Evolutionary conservation across 306 rosid genomes (phyloP).

Genomic region (Gastrolobium villosum): DNA sequence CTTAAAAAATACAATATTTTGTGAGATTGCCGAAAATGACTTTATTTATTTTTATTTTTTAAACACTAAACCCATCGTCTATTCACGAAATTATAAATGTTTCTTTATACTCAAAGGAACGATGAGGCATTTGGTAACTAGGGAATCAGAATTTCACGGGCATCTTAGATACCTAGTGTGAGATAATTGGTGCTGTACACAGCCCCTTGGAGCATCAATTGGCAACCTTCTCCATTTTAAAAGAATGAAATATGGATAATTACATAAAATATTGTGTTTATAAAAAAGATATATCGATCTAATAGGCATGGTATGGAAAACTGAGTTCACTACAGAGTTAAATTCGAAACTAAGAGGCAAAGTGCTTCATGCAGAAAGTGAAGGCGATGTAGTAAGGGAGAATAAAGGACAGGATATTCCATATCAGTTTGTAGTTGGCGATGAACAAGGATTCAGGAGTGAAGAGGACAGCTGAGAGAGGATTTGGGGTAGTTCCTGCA

Average conservation of each 20-base stretch:
- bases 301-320: background rate
- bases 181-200: background rate
- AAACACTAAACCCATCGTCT: background rate
- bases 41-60: too few species aligned
- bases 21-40: too few species aligned
- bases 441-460: background rate
- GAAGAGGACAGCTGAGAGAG: background rate
- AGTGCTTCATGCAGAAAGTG: background rate
- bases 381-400: background rate
- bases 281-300: background rate
- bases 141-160: background rate
- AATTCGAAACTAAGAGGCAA: background rate
- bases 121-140: background rate
- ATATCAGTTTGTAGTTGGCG: background rate
- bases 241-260: too few species aligned
- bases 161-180: slow-evolving; percentile 2
- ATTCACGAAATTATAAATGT: background rate
- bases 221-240: background rate
- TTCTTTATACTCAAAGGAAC: slow-evolving; percentile 1
- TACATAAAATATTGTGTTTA: background rate
- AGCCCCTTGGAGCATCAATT: background rate
- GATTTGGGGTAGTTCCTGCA: too few species aligned
- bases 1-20: too few species aligned
- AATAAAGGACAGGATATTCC: background rate
- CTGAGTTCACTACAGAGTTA: background rate